A percentile compares a stretch with the other conserved stretches of the same genome.
phyloP scores from a whole-genome alignment of 345 rosid species.

The Erysimum cheiranthoides region DNA sequence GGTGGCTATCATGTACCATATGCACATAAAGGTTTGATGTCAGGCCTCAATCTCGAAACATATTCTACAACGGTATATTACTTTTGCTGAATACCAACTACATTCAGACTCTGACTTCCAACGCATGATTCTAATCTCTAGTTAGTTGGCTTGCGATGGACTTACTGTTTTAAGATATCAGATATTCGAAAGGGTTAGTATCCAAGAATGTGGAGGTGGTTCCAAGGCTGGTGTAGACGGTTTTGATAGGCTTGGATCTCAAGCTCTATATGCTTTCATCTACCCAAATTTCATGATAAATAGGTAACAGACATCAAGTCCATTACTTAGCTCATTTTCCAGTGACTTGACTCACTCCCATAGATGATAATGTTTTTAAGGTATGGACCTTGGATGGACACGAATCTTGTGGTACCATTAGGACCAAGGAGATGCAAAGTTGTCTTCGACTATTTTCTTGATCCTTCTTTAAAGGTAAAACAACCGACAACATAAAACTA shows the following conservation, averaged over 20 bases:
- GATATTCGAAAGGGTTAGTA: slow-evolving; percentile 77
- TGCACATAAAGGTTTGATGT: slow-evolving; percentile 86
- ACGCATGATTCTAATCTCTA: slow-evolving; percentile 6
- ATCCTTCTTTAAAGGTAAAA: slow-evolving; percentile 63
- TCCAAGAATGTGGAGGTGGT: slow-evolving; percentile 79
- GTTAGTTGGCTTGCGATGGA: slow-evolving; percentile 14
- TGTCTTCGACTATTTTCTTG: slow-evolving; percentile 87
- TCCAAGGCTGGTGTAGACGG: slow-evolving; percentile 48
- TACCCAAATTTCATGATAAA: slow-evolving; percentile 97
- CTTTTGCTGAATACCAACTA: slow-evolving; percentile 14
- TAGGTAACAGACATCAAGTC: slow-evolving; percentile 51
- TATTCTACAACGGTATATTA: slow-evolving; percentile 73
- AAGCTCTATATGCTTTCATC: slow-evolving; percentile 81
- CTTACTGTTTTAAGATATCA: slow-evolving; percentile 38
- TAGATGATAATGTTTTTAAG: slow-evolving; percentile 44
- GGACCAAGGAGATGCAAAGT: slow-evolving; percentile 79
- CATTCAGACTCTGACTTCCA: background rate
- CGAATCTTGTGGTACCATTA: slow-evolving; percentile 80
- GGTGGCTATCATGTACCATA: slow-evolving; percentile 98
- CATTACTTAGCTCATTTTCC: background rate
- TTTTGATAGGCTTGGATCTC: slow-evolving; percentile 71
- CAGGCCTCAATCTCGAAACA: slow-evolving; percentile 78
- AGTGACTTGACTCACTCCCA: background rate
- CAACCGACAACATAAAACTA: background rate
- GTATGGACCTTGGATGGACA: slow-evolving; percentile 99